A percentile compares a stretch with the other conserved stretches of the same genome.
These are phyloP conservation scores for Leptographium galeiforme DNA, from an alignment of 2,329 filamentous ascomycete genomes.

Conservation along the genomic window DNA sequence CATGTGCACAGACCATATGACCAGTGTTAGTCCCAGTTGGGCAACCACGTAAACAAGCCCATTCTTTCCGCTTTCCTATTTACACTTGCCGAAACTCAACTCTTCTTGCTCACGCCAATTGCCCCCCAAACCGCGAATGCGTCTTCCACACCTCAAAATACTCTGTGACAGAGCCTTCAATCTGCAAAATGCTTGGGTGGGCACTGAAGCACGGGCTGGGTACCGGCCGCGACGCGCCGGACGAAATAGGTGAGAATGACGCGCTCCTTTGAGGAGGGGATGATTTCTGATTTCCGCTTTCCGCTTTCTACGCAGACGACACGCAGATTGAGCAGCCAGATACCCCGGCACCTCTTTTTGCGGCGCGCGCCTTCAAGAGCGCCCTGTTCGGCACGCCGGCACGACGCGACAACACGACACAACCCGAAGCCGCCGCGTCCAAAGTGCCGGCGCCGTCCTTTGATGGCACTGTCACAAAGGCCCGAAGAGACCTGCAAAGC, in stretches of 20 bases:
- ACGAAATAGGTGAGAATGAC: conserved; percentile 7
- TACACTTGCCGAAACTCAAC: neutral
- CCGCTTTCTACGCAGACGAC: conserved; percentile 18
- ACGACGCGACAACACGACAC: conserved; percentile 14
- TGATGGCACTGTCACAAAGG: neutral
- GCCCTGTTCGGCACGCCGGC: conserved; percentile 49
- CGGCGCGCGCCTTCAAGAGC: conserved; percentile 49
- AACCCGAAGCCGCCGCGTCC: neutral
- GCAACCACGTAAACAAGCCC: conserved; percentile 15
- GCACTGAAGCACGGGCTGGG: conserved; percentile 36
- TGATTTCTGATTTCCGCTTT: neutral
- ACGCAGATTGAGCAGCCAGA: conserved; percentile 44
- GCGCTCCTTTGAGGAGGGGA: neutral
- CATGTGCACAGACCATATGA: conserved; percentile 3
- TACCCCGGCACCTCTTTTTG: conserved; percentile 54
- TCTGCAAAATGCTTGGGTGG: conserved; percentile 42
- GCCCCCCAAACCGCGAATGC: too few relatives aligned
- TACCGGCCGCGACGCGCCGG: conserved; percentile 10
- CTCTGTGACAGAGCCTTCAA: neutral
- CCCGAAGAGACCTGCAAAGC: neutral
- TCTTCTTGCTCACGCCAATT: neutral
- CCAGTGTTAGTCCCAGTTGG: conserved; percentile 12
- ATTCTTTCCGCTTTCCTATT: neutral
- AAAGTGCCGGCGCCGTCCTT: neutral
- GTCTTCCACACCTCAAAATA: neutral